These are phyloP conservation scores for Fusarium floridanum DNA, from an alignment of 2,329 filamentous ascomycete species.

Conservation along the genomic window DNA sequence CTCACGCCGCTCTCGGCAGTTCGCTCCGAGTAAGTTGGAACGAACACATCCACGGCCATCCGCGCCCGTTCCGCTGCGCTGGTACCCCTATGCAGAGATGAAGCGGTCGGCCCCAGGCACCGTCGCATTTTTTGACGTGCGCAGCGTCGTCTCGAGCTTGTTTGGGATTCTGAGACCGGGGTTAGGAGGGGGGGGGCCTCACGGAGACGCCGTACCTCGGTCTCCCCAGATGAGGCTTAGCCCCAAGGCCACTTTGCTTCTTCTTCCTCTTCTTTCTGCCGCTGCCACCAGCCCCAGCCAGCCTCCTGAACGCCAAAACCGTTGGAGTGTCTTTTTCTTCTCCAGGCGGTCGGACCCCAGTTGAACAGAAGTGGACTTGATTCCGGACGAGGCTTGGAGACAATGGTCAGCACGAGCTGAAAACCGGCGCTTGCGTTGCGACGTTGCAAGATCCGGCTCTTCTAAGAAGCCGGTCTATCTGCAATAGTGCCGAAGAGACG, in stretches of 20 bases:
- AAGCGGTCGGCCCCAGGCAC: conserved; percentile 31
- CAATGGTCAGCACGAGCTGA: conserved; percentile 21
- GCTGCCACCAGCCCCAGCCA: background rate
- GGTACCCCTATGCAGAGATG: conserved; percentile 43
- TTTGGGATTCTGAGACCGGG: conserved; percentile 37
- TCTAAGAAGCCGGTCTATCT: background rate
- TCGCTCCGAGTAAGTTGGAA: conserved; percentile 30
- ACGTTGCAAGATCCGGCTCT: conserved; percentile 2
- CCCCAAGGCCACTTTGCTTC: background rate
- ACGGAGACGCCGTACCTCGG: conserved; percentile 45
- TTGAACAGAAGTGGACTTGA: background rate
- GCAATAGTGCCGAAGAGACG: conserved; percentile 11
- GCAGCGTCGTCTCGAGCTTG: conserved; percentile 42
- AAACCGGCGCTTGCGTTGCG: conserved; percentile 28
- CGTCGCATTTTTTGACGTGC: conserved; percentile 34
- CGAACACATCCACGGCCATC: conserved; percentile 4
- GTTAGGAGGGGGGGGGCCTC: conserved; percentile 19
- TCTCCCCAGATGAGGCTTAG: conserved; percentile 31
- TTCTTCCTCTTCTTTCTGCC: background rate
- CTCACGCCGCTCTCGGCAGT: conserved; percentile 38
- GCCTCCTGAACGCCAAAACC: conserved; percentile 18
- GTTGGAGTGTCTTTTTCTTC: conserved; percentile 17
- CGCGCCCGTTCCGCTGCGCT: conserved; percentile 39
- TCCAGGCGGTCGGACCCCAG: conserved; percentile 31
- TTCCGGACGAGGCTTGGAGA: conserved; percentile 17